phyloP scores from a whole-genome alignment of 257 asterid species.

The Solanum pennellii region DNA sequence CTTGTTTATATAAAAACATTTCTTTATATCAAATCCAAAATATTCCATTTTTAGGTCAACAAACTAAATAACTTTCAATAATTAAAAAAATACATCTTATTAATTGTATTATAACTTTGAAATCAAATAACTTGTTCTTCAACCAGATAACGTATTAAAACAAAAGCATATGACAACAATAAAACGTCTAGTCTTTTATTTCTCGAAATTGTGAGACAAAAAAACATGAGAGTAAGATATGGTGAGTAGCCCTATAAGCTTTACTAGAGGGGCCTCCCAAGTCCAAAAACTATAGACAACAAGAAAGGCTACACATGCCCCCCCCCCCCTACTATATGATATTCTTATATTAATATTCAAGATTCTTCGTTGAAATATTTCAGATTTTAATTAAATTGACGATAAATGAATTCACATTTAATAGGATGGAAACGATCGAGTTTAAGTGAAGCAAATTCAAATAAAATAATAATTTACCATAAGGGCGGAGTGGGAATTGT shows the following conservation, averaged over 20 bases:
- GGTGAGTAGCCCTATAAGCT: neutral
- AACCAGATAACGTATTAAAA: neutral
- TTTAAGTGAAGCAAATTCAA: neutral
- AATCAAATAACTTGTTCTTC: neutral
- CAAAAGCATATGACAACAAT: neutral
- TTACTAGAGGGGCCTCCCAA: neutral
- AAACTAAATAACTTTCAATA: neutral
- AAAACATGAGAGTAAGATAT: neutral
- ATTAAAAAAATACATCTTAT: too few relatives aligned
- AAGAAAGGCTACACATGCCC: neutral
- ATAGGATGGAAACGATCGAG: too few relatives aligned
- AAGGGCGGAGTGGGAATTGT: neutral
- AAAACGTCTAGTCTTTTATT: neutral
- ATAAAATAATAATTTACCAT: neutral
- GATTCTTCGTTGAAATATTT: too few relatives aligned
- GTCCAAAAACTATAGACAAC: neutral
- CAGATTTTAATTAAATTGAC: neutral
- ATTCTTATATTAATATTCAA: too few relatives aligned
- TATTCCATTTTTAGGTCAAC: neutral
- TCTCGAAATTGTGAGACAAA: neutral
- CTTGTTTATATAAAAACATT: neutral
- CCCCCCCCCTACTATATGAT: too few relatives aligned
- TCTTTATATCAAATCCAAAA: neutral
- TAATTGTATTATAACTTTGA: neutral
- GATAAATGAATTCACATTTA: too few relatives aligned